phyloP scores from a whole-genome alignment of 495 filamentous ascomycete genomes.

The Barbatosphaeria neglecta region DNA sequence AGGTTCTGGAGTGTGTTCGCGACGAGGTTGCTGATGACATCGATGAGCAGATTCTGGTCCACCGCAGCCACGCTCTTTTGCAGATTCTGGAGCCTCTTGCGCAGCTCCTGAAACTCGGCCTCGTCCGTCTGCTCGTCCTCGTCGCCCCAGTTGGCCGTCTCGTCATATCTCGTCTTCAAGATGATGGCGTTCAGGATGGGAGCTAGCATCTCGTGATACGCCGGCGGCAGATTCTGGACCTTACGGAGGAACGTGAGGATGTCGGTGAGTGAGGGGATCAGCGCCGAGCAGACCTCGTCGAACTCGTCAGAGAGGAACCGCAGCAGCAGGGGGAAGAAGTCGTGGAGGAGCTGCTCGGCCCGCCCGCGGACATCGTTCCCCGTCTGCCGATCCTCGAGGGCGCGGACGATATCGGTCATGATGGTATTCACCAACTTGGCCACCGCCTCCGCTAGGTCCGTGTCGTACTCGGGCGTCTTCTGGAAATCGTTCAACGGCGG shows the following conservation, averaged over 20 bases:
- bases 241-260: conserved; percentile 80
- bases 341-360: conserved; percentile 64
- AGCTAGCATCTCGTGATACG: conserved; percentile 66
- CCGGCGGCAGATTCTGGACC: conserved; percentile 49
- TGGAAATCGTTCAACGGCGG: conserved; percentile 65
- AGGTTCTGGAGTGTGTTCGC: conserved; percentile 69
- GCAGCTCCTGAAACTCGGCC: conserved; percentile 92
- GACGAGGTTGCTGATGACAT: conserved; percentile 73
- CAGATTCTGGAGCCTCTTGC: conserved; percentile 74
- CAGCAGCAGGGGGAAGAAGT: conserved; percentile 73
- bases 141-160: conserved; percentile 84
- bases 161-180: conserved; percentile 91
- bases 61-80: conserved; percentile 84
- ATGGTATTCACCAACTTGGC: conserved; percentile 93
- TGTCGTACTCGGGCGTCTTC: conserved; percentile 77
- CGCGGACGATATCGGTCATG: conserved; percentile 72
- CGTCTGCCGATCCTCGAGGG: conserved; percentile 43
- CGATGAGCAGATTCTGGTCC: conserved; percentile 73
- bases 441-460: conserved; percentile 84
- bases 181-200: conserved; percentile 86
- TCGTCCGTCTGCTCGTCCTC: conserved; percentile 94
- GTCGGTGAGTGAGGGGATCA: conserved; percentile 84
- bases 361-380: conserved; percentile 43
- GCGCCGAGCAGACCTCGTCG: conserved; percentile 90
- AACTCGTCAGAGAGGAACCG: conserved; percentile 96